phyloP scores from a whole-genome alignment of 176 grass and related monocot genomes.

The Oryza meyeriana region DNA sequence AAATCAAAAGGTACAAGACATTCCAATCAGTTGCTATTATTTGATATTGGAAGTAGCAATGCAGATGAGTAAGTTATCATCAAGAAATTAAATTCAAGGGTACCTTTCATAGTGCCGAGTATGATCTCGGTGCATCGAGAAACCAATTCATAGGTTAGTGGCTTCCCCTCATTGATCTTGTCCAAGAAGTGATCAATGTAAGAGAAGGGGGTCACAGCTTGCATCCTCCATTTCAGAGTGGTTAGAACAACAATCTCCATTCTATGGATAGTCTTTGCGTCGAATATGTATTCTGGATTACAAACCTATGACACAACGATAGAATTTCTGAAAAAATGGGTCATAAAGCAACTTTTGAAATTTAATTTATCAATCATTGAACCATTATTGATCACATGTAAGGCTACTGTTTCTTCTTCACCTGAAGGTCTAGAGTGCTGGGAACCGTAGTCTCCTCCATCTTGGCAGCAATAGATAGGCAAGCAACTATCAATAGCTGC shows the following conservation, averaged over 20 bases:
- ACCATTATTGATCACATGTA: background rate
- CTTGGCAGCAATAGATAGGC: conserved; percentile 81
- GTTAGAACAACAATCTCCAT: conserved; percentile 75
- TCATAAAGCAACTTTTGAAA: background rate
- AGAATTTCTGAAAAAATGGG: background rate
- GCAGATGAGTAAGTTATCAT: background rate
- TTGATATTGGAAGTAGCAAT: background rate
- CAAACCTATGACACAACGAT: conserved; percentile 41
- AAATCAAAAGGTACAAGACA: conserved; percentile 27
- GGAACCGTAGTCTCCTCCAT: conserved; percentile 76
- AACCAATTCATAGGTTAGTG: conserved; percentile 17
- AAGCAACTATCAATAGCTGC: conserved; percentile 67
- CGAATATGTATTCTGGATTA: conserved; percentile 34
- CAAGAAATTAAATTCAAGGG: background rate
- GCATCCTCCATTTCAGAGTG: conserved; percentile 76
- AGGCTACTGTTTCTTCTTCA: conserved; percentile 17
- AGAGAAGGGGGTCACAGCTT: conserved; percentile 79
- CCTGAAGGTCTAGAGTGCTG: conserved; percentile 49
- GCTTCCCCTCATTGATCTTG: conserved; percentile 58
- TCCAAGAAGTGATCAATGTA: conserved; percentile 65
- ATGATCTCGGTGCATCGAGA: conserved; percentile 57
- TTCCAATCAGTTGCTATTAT: background rate
- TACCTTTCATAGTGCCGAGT: conserved; percentile 64
- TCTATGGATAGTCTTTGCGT: conserved; percentile 42
- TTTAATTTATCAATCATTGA: background rate